Base-by-base conservation (phyloP, 2,329 filamentous ascomycete genomes). In the Colletotrichum lupini region DNA sequence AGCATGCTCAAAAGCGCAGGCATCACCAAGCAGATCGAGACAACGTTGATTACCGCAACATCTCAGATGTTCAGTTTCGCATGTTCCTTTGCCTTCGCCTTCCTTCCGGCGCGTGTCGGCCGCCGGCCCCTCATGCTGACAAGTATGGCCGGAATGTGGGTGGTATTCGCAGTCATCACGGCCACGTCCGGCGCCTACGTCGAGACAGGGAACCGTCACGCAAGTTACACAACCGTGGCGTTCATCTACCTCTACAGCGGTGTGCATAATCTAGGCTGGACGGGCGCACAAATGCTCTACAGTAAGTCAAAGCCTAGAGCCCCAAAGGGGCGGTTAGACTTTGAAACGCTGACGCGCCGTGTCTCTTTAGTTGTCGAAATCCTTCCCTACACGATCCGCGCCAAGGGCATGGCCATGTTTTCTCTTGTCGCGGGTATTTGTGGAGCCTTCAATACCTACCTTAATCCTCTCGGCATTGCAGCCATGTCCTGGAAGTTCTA, bases 401-500 rank as follows among this genome's bases (percentile, higher is more conserved):
- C 87, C 12, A 87, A 87, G 72, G 88, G 88, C 75, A 85, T 89
- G 75, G 77, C 76, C 1, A 76, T 80, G 2, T 77, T 80, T 19
- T 70, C 67, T 4, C 35, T 73, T 42, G 70, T 73, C 26, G 70
- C 70, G 42, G 70, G 70, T 52, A 61, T 73, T 19, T 73, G 70
- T 32, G 71, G 71, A 16, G 71, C 71, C 19, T 80, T 81, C 58
- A 81, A 81, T 35, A 77, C 79, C 35, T 79, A 77, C 2, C 87
- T 91, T 8, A 86, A 87, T 35, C 89, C 89, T 0, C 86, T 88
- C 61, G 89, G 85, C 0, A 78, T 91, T 1, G 84, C 82, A 0
- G 77, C 83, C 1, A 84, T 90, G 46, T 82, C 82, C 0, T 90
- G 87, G 83, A 86, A 83, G 76, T 91, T 87, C 73, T 91, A 90